Base-by-base conservation (phyloP, 2,329 filamentous ascomycete species). In the Thelonectria rubi region DNA sequence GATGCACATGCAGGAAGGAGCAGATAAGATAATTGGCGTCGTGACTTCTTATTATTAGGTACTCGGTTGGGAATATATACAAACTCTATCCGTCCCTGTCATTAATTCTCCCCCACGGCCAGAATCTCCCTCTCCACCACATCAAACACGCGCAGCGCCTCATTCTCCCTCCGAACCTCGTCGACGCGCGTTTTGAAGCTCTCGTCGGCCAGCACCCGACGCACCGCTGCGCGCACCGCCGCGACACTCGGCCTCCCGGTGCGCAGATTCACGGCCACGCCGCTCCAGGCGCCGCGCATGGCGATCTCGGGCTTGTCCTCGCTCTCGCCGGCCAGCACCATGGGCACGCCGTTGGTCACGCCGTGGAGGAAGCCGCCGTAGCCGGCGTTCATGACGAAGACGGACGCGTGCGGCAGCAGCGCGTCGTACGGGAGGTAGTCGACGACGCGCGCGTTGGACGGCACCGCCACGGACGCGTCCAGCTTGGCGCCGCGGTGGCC, bases 351-450 rank as follows among this genome's bases (percentile, higher is more conserved):
- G 57, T 80, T 77, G 30, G 76, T 73, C 3, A 83, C 69, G 3
- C 76, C 77, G 56, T 84, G 80, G 20, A 78, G 74, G 49, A 83
- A 76, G 1, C 79, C 80, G 4, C 82, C 80, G 57, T 82, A 85
- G 3, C 82, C 81, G 11, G 77, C 82, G 49, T 84, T 85, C 11
- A 76, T 77, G 15, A 85, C 74, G 26, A 84, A 81, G 1, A 81
- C 75, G 42, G 78, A 80, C 32, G 75, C 74, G 67, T 82, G 62
- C 1, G 78, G 77, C 1, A 85, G 72, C 1, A 84, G 60, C 0
- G 75, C 71, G 58, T 85, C 80, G 62, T 84, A 84, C 3, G 81
- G 76, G 4, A 85, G 69, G 64, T 81, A 84, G 67, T 84, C 81
- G 20, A 79, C 70, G 4, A 82, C 75, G 10, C 77, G 74, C 0